These are phyloP conservation scores for Plenodomus biglobosus DNA, from an alignment of 2,329 filamentous ascomycete species.

Conservation along the genomic window DNA sequence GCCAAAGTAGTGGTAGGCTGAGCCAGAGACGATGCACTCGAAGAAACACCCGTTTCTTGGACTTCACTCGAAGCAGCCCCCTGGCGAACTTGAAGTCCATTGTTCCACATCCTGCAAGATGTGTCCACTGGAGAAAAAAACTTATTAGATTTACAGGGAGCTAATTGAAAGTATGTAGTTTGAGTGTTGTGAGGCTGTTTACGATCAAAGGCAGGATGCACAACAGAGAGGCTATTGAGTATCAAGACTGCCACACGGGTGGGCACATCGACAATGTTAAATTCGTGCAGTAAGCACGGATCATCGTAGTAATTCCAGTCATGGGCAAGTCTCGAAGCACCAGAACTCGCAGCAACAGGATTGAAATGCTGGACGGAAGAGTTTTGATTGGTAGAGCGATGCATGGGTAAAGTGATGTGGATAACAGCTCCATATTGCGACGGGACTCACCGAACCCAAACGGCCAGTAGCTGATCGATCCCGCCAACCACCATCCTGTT, in stretches of 20 bases:
- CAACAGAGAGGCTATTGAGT: neutral
- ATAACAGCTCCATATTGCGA: neutral
- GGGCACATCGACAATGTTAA: neutral
- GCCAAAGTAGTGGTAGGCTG: slow-evolving; percentile 17
- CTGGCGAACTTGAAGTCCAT: slow-evolving; percentile 1
- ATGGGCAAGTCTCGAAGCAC: neutral
- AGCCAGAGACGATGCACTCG: neutral
- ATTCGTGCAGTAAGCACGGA: neutral
- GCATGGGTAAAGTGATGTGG: neutral
- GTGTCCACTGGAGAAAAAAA: too few relatives aligned
- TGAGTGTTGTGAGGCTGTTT: neutral
- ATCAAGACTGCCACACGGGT: neutral
- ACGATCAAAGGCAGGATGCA: neutral
- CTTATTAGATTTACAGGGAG: too few relatives aligned
- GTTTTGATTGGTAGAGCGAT: neutral
- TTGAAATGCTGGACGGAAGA: neutral
- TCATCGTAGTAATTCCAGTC: neutral
- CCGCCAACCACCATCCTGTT: neutral
- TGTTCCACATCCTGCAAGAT: neutral
- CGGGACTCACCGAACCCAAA: neutral
- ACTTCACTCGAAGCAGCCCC: neutral
- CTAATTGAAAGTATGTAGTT: too few relatives aligned
- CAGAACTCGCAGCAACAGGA: neutral
- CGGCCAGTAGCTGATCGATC: neutral
- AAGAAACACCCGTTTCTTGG: neutral